Conservation (phyloP, 208 protist genomes). For the Acanthamoeba sp. region DNA sequence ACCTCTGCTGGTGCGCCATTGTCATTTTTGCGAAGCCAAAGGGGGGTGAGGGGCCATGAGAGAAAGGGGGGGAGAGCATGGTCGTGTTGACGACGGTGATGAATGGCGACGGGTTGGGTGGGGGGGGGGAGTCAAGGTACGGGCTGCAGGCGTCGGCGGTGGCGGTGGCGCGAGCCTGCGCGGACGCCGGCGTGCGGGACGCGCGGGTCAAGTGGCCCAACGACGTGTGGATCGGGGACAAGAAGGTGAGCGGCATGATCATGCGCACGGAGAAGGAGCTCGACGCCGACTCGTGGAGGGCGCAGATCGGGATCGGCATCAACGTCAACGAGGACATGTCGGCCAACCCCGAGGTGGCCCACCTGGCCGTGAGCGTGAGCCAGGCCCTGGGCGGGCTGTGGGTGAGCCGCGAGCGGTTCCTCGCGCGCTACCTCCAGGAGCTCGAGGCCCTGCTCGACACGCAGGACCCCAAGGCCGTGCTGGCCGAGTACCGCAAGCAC, state of each 20-base stretch:
- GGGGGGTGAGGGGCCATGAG: too few relatives aligned
- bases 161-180: slow-evolving; percentile 4
- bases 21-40: too few relatives aligned
- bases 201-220: slow-evolving; percentile 59
- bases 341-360: neutral
- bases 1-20: neutral
- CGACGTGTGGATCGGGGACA: slow-evolving; percentile 62
- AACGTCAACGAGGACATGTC: slow-evolving; percentile 57
- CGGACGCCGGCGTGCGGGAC: neutral
- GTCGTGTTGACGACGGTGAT: neutral
- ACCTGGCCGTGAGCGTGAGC: slow-evolving; percentile 18
- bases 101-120: too few relatives aligned
- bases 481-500: slow-evolving; percentile 5
- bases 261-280: neutral
- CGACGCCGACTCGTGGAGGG: neutral
- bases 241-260: slow-evolving; percentile 45
- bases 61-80: too few relatives aligned
- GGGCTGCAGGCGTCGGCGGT: slow-evolving; percentile 14
- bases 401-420: slow-evolving; percentile 11
- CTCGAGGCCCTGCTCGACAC: slow-evolving; percentile 23
- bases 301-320: slow-evolving; percentile 55
- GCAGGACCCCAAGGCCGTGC: neutral
- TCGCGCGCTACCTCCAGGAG: neutral
- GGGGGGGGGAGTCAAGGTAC: too few relatives aligned
- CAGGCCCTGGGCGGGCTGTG: slow-evolving; percentile 15